Base-by-base conservation (phyloP, 1,284 basidiomycete genomes). In the Sporisorium graminicola region DNA sequence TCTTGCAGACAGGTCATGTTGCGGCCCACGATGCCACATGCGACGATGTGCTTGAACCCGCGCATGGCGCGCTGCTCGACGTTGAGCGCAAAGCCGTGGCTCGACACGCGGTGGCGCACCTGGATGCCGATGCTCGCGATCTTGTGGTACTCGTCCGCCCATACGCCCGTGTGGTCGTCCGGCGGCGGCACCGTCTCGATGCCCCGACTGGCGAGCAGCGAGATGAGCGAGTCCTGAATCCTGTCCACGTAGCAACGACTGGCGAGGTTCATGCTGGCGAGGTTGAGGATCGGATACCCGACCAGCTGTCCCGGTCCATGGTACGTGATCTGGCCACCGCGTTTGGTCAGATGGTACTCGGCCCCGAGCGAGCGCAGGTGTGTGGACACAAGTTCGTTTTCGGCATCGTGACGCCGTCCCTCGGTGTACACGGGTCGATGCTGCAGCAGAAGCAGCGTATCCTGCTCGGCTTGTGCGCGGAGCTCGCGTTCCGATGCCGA, bases 241-340 rank as follows among this genome's bases (percentile, higher is more conserved):
- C 88, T 87, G 84, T 90, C 91, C 46, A 94, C 90, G 82, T 94
- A 94, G 70, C 92, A 91, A 31, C 91, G 90, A 60, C 91, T 89
- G 1, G 80, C 80, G 0, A 85, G 65, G 18, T 87, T 84, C 82
- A 90, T 89, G 13, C 87, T 86, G 1, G 87, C 88, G 18, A 98
- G 89, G 86, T 99, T 95, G 49, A 98, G 88, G 56, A 98, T 89
- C 1, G 95, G 94, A 84, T 99, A 99, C 35, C 94, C 97, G 14
- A 98, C 93, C 72, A 99, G 88, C 86, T 99, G 97, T 2, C 97
- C 97, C 0, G 96, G 96, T 0, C 97, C 97, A 86, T 99, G 97
- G 86, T 94, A 99, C 2, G 97, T 99, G 62, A 95, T 90, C 86
- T 98, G 92, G 1, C 96, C 96, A 12, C 96, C 96, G 66, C 97